Evolutionary conservation across 768 basidiomycete genomes (phyloP).

Genomic region (Xerocomellus dryophilus): DNA sequence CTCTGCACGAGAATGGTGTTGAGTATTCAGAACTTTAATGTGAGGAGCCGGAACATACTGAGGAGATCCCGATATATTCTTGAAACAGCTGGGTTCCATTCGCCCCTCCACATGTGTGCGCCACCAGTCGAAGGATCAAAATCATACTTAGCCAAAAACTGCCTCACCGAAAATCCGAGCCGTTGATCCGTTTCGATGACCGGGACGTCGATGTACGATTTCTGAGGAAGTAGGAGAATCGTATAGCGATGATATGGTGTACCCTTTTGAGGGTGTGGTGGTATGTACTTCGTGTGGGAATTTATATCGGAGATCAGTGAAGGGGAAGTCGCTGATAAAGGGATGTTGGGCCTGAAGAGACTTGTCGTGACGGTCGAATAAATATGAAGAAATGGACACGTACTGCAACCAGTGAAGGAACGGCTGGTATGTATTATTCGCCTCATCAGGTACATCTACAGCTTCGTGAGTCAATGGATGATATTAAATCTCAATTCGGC

Average conservation of each 20-base stretch:
- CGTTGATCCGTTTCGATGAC: conserved; percentile 47
- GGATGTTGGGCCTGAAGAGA: conserved; percentile 68
- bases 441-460: conserved; percentile 81
- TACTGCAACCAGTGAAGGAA: conserved; percentile 88
- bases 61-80: conserved; percentile 64
- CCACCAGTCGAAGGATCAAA: conserved; percentile 58
- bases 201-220: conserved; percentile 45
- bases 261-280: conserved; percentile 89
- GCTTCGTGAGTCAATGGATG: conserved; percentile 6
- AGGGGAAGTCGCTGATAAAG: conserved; percentile 59
- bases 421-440: conserved; percentile 58
- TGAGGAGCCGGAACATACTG: conserved; percentile 45
- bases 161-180: conserved; percentile 61
- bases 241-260: conserved; percentile 91
- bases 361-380: neutral
- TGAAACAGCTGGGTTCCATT: conserved; percentile 66
- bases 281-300: conserved; percentile 72
- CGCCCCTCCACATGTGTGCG: conserved; percentile 78
- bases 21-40: neutral
- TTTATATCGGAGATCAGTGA: conserved; percentile 41
- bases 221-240: conserved; percentile 71
- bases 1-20: conserved; percentile 11
- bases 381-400: conserved; percentile 19
- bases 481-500: conserved; percentile 26
- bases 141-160: conserved; percentile 55